These are phyloP conservation scores for Claviceps purpurea DNA, from an alignment of 2,329 filamentous ascomycete species.

Conservation along the genomic window DNA sequence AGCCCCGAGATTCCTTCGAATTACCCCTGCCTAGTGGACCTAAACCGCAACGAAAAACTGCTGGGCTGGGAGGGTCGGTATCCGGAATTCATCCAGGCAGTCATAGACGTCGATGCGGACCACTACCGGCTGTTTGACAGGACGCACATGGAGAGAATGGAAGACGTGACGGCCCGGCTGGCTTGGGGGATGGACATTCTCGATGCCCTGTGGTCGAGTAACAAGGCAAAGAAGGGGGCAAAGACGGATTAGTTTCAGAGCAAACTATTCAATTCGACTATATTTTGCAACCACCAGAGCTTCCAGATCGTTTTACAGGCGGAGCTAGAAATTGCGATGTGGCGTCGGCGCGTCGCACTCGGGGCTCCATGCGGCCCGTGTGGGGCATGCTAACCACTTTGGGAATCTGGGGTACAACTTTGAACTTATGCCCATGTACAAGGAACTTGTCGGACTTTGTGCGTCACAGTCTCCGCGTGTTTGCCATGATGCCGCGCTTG, in stretches of 20 bases:
- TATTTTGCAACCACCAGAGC: neutral
- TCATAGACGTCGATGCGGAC: slow-evolving; percentile 14
- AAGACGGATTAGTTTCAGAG: no score
- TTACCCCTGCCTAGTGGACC: slow-evolving; percentile 12
- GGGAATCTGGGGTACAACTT: no score
- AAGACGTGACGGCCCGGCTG: slow-evolving; percentile 7
- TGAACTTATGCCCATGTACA: no score
- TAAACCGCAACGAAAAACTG: slow-evolving; percentile 13
- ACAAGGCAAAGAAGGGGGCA: neutral
- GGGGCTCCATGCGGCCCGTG: no score
- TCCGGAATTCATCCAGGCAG: slow-evolving; percentile 16
- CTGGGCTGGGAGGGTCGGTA: slow-evolving; percentile 17
- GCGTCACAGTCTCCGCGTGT: no score
- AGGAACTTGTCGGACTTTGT: no score
- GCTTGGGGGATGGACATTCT: slow-evolving; percentile 6
- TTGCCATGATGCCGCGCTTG: no score
- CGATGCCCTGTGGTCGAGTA: neutral
- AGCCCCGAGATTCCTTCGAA: slow-evolving; percentile 1
- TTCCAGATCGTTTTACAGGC: no score
- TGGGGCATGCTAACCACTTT: no score
- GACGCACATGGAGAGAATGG: slow-evolving; percentile 1
- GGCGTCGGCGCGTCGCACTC: no score
- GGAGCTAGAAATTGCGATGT: no score
- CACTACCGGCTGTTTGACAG: slow-evolving; percentile 17
- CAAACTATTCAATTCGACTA: no score